Percentiles rank a stretch among this genome's conserved stretches.
Evolutionary conservation across 2,329 filamentous ascomycete genomes (phyloP).

Genomic region (Microcera coccophila): DNA sequence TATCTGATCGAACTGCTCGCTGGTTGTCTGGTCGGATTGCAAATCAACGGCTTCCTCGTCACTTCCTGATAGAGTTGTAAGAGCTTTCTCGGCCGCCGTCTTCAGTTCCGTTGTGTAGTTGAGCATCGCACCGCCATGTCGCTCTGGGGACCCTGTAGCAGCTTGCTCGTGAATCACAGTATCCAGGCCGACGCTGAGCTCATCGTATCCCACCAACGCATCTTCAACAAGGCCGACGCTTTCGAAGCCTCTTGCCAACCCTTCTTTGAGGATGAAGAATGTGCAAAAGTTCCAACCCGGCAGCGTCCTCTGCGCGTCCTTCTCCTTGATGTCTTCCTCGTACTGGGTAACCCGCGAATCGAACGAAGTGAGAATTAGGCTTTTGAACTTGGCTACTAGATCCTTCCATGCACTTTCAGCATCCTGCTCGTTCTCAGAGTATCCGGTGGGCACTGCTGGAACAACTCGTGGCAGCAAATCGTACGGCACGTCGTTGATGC

Average conservation of each 20-base stretch:
- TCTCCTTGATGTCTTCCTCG: conserved; percentile 94
- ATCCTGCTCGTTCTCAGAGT: conserved; percentile 70
- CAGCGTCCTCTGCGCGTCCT: conserved; percentile 77
- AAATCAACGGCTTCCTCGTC: conserved; percentile 47
- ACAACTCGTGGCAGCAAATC: conserved; percentile 60
- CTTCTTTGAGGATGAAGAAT: conserved; percentile 97
- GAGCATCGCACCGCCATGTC: conserved; percentile 70
- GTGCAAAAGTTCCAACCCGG: conserved; percentile 99
- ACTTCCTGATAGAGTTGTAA: conserved; percentile 35
- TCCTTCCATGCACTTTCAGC: conserved; percentile 80
- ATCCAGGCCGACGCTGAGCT: conserved; percentile 84
- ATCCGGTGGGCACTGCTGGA: conserved; percentile 59
- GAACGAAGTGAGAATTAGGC: conserved; percentile 81
- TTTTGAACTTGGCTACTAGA: conserved; percentile 80
- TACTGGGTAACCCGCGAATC: conserved; percentile 89
- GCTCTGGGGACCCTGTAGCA: conserved; percentile 53
- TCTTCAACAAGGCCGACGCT: conserved; percentile 95
- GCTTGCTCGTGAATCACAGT: conserved; percentile 72
- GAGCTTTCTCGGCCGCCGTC: conserved; percentile 50
- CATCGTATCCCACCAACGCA: conserved; percentile 90
- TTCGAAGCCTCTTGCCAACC: conserved; percentile 87
- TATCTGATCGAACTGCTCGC: conserved; percentile 51
- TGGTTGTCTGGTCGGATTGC: conserved; percentile 40
- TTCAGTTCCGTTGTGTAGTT: conserved; percentile 70
- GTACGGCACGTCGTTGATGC: conserved; percentile 64